Base-by-base conservation (phyloP, 108 stramenopile species). In the Cyclotella atomus region DNA sequence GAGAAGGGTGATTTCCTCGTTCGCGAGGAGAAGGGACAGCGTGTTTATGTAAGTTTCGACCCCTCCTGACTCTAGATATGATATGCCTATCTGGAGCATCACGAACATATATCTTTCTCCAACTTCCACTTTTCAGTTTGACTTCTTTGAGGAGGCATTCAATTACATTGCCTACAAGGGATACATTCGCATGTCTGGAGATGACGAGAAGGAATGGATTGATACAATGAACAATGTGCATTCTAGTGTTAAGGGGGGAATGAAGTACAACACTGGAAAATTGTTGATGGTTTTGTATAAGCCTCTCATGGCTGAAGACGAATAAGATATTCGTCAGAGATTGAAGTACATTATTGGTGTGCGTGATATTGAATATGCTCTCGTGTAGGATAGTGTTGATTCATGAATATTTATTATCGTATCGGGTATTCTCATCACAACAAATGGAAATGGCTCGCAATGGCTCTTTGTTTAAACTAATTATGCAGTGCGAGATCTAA, bases 151-250 rank as follows among this genome's bases (percentile, higher is more conserved):
- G 62, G 84, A 93, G 83, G 92, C 90, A 5, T 93, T 93, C 81
- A 93, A 93, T 73, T 93, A 93, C 81, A 90, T 93, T 64, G 89
- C 89, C 20, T 91, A 93, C 84, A 93, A 93, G 78, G 92, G 92
- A 54, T 93, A 93, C 68, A 83, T 90, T 55, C 87, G 92, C 23
- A 93, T 93, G 92, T 67, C 63, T 19, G 83, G 86, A 46, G 89
- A 89, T 21, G 90, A 93, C 36, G 89, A 90, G 56, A 87, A 89
- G 70, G 88, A 93, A 38, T 93, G 92, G 92, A 88, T 93, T 53
- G 93, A 91, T 47, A 80, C 90, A 28, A 89, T 94, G 89, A 91
- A 89, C 60, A 86, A 89, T 23, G 90, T 89, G 43, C 93, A 91
- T 53, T 88, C 90, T 45, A 84, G 86, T 59, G 90, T 93, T 28